These are phyloP conservation scores for Cetraspora pellucida DNA, from an alignment of 192 early-diverging fungal species.

Conservation along the genomic window DNA sequence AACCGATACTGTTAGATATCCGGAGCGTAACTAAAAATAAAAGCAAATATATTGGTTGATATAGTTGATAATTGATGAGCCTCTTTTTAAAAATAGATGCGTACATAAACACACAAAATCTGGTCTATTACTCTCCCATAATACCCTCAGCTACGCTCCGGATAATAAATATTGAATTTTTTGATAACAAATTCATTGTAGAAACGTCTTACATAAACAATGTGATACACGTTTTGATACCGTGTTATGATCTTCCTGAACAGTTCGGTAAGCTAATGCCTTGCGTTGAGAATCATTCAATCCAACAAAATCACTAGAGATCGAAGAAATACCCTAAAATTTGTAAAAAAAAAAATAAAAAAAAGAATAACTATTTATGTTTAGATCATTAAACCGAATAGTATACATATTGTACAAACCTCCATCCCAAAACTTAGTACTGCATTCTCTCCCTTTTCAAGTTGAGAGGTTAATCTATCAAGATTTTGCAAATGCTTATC, in stretches of 20 bases:
- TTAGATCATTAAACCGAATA: neutral
- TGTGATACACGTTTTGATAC: neutral
- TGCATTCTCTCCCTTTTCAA: constrained; percentile 3
- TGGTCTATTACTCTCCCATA: too few species aligned
- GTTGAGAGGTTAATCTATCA: neutral
- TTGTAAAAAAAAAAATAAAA: neutral
- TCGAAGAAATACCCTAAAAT: neutral
- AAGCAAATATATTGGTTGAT: too few species aligned
- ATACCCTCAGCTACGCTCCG: too few species aligned
- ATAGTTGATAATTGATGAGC: too few species aligned
- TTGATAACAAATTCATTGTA: neutral
- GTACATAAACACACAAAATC: too few species aligned
- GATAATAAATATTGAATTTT: neutral
- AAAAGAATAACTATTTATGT: neutral
- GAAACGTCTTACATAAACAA: constrained; percentile 14
- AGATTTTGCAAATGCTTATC: neutral
- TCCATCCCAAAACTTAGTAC: neutral
- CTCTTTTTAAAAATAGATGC: too few species aligned
- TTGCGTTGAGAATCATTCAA: constrained; percentile 6
- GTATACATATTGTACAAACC: neutral
- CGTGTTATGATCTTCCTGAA: neutral
- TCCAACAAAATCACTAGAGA: neutral
- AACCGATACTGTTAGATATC: too few species aligned
- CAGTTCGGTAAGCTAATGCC: neutral
- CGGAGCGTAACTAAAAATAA: too few species aligned